Conservation (phyloP, 257 asterid species). For the Penstemon barbatus region DNA sequence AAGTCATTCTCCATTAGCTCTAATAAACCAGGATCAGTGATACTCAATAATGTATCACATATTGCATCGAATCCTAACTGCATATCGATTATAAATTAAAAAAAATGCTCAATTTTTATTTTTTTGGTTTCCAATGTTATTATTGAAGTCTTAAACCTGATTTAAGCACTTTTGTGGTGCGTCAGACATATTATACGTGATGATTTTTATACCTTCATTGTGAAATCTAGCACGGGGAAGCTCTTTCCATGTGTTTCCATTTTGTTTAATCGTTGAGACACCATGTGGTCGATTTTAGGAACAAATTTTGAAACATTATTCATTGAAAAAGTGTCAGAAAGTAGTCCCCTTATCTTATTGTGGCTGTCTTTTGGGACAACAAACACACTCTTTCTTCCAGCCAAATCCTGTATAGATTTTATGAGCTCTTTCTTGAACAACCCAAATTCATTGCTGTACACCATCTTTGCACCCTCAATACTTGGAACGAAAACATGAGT, state of each 20-base stretch:
- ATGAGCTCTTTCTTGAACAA: conserved; percentile 55
- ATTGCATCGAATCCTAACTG: conserved; percentile 59
- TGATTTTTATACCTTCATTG: conserved; percentile 45
- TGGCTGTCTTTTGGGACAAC: conserved; percentile 47
- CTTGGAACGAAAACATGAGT: conserved; percentile 55
- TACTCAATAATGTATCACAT: conserved; percentile 54
- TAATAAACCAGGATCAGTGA: conserved; percentile 39
- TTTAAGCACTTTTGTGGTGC: too few relatives aligned
- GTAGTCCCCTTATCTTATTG: conserved; percentile 45
- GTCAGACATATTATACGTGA: not conserved
- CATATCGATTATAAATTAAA: not conserved
- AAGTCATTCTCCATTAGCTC: conserved; percentile 44
- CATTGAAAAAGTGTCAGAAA: conserved; percentile 63
- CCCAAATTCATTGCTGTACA: conserved; percentile 48
- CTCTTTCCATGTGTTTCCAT: conserved; percentile 43
- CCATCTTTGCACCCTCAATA: conserved; percentile 49
- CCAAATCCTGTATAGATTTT: conserved; percentile 59
- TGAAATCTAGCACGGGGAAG: conserved; percentile 50
- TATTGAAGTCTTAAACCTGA: too few relatives aligned
- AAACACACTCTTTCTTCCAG: conserved; percentile 57
- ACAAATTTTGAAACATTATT: conserved; percentile 48
- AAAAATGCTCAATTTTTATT: not conserved
- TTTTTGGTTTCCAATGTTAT: not conserved
- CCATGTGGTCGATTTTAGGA: conserved; percentile 42
- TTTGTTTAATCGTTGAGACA: conserved; percentile 37